Percentiles rank a stretch among this genome's conserved stretches.
phyloP scores from a whole-genome alignment of 129 eudicot genomes.

The Helichrysum umbraculigerum region DNA sequence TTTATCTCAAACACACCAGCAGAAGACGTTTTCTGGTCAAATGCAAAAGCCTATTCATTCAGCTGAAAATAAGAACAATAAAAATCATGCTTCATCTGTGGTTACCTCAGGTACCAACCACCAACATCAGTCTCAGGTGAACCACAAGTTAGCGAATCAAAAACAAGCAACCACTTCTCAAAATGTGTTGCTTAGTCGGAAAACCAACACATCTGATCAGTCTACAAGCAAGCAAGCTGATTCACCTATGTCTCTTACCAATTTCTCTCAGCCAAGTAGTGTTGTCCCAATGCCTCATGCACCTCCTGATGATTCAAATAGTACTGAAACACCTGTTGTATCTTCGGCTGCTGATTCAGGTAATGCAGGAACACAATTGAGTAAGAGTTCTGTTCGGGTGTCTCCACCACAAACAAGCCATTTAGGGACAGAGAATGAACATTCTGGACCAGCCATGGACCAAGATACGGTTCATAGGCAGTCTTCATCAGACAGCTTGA shows the following conservation, averaged over 20 bases:
- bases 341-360: conserved; percentile 39
- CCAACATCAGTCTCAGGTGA: conserved; percentile 42
- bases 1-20: conserved; percentile 51
- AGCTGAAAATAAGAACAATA: conserved; percentile 39
- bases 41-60: conserved; percentile 28
- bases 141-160: conserved; percentile 45
- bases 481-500: conserved; percentile 42
- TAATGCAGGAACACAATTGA: conserved; percentile 35
- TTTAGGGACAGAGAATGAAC: conserved; percentile 36
- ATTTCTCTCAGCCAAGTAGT: conserved; percentile 30
- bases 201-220: conserved; percentile 44
- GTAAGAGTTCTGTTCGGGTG: conserved; percentile 34
- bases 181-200: conserved; percentile 45
- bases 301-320: conserved; percentile 32
- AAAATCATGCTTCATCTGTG: conserved; percentile 40
- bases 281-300: conserved; percentile 27
- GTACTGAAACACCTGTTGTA: conserved; percentile 31
- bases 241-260: conserved; percentile 25
- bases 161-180: conserved; percentile 40
- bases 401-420: conserved; percentile 39
- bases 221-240: conserved; percentile 39
- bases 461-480: conserved; percentile 49
- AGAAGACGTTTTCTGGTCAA: conserved; percentile 51
- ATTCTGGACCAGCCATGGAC: conserved; percentile 27
- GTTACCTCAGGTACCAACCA: conserved; percentile 41